A percentile compares a stretch with the other conserved stretches of the same genome.
Evolutionary conservation across 1,284 basidiomycete genomes (phyloP).

Genomic region (Leccinum insolens): DNA sequence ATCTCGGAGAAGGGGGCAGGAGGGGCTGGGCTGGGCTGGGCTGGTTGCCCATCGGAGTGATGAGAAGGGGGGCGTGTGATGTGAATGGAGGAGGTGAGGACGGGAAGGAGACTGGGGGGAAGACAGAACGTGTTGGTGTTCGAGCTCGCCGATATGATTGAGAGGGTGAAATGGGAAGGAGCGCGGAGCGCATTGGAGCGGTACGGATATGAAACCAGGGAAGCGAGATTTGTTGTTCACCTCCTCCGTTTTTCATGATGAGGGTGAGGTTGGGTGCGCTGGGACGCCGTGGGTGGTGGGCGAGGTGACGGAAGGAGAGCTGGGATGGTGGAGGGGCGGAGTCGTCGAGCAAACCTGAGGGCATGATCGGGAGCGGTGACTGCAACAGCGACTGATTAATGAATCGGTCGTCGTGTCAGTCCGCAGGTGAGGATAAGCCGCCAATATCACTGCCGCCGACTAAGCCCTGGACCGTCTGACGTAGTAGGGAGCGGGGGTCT

Average conservation of each 20-base stretch:
- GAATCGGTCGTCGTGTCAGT: no score
- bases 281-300: slow-evolving; percentile 56
- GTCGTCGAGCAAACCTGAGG: slow-evolving; percentile 45
- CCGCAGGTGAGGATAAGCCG: no score
- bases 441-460: no score
- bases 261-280: slow-evolving; percentile 63
- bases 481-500: no score
- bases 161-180: slow-evolving; percentile 55
- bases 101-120: slow-evolving; percentile 62
- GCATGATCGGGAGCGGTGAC: slow-evolving; percentile 43
- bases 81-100: slow-evolving; percentile 58
- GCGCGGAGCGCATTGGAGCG: slow-evolving; percentile 51
- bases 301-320: slow-evolving; percentile 50
- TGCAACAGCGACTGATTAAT: slow-evolving; percentile 12
- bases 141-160: slow-evolving; percentile 21
- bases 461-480: no score
- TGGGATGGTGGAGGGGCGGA: slow-evolving; percentile 66
- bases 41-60: slow-evolving; percentile 11
- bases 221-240: slow-evolving; percentile 47
- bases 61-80: slow-evolving; percentile 49
- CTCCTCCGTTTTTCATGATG: slow-evolving; percentile 52
- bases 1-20: no score
- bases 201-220: slow-evolving; percentile 61
- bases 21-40: slow-evolving; percentile 15
- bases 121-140: slow-evolving; percentile 40